Conservation (phyloP, 2,329 filamentous ascomycete species). For the Trichoderma gracile region DNA sequence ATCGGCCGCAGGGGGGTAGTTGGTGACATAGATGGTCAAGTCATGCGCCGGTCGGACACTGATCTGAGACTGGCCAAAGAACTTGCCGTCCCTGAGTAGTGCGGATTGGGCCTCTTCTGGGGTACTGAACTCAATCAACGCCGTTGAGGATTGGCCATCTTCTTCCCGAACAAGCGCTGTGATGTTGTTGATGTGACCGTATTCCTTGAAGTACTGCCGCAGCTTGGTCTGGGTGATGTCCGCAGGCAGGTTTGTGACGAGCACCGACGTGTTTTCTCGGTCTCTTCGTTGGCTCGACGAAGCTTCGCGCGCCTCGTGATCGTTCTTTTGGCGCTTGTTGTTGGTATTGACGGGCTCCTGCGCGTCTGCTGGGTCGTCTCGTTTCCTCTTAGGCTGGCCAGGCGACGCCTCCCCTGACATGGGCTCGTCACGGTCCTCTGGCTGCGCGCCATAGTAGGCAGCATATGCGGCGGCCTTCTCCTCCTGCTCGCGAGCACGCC, state of each 20-base stretch:
- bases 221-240: constrained; percentile 71
- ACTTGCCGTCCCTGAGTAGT: constrained; percentile 77
- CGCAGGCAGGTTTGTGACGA: constrained; percentile 74
- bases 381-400: constrained; percentile 68
- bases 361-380: constrained; percentile 57
- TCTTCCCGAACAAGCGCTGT: constrained; percentile 63
- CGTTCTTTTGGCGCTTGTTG: constrained; percentile 70
- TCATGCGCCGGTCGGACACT: constrained; percentile 72
- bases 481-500: constrained; percentile 65
- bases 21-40: constrained; percentile 84
- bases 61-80: constrained; percentile 71
- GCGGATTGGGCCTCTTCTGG: constrained; percentile 80
- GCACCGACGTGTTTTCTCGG: constrained; percentile 83
- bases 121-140: constrained; percentile 81
- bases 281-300: constrained; percentile 66
- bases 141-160: constrained; percentile 62
- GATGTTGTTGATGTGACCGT: constrained; percentile 79
- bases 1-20: constrained; percentile 79
- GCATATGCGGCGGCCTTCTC: constrained; percentile 58
- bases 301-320: constrained; percentile 37
- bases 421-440: constrained; percentile 30
- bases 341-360: constrained; percentile 47
- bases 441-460: constrained; percentile 40
- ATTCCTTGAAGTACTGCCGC: constrained; percentile 88
- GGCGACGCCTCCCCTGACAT: constrained; percentile 39